phyloP scores from a whole-genome alignment of 768 basidiomycete genomes.

The Hericium coralloides region DNA sequence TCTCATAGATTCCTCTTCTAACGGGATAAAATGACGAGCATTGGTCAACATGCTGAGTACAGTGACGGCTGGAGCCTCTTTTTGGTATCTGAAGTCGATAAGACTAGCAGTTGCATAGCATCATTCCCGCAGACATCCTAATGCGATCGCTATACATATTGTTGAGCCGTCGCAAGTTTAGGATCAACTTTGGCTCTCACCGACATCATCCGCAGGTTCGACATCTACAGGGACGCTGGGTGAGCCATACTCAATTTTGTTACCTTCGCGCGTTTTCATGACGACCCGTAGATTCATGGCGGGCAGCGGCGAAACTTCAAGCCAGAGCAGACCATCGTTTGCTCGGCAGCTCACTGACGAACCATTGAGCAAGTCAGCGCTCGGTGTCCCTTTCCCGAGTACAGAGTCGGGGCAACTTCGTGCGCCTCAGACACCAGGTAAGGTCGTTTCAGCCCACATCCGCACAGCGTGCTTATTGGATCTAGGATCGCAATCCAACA shows the following conservation, averaged over 20 bases:
- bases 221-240: neutral
- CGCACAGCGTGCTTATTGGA: neutral
- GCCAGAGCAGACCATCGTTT: neutral
- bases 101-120: neutral
- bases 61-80: too few species aligned
- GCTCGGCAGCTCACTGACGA: slow-evolving; percentile 3
- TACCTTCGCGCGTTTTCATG: neutral
- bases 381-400: neutral
- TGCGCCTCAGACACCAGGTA: neutral
- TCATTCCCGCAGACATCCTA: neutral
- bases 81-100: neutral
- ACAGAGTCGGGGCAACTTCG: neutral
- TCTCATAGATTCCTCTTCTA: too few species aligned
- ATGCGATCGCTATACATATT: neutral
- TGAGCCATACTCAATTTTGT: neutral
- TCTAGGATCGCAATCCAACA: neutral
- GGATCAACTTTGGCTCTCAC: neutral
- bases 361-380: neutral
- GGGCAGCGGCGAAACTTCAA: neutral
- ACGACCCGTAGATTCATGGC: neutral
- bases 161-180: neutral
- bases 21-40: too few species aligned
- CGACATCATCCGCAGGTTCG: neutral
- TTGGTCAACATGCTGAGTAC: too few species aligned
- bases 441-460: neutral